Conservation (phyloP, 2,329 filamentous ascomycete species). For the Pseudogymnoascus sp. region DNA sequence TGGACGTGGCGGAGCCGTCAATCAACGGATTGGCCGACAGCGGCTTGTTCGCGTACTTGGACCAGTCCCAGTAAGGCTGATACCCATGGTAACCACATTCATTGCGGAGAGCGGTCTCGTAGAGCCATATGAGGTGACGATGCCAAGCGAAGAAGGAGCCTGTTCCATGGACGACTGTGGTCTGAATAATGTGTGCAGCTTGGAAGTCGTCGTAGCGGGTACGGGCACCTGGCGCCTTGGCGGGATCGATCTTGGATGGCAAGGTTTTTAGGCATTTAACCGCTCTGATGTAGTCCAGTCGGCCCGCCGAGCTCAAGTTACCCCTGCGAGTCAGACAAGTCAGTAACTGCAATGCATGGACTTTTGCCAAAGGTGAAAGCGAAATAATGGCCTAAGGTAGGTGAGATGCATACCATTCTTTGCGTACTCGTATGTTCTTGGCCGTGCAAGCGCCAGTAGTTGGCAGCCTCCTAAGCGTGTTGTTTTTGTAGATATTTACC, state of each 20-base stretch:
- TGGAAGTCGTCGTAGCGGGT: constrained; percentile 36
- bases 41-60: neutral
- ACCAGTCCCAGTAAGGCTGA: neutral
- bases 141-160: constrained; percentile 38
- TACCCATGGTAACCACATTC: constrained; percentile 33
- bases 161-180: constrained; percentile 30
- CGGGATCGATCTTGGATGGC: constrained; percentile 29
- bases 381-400: neutral
- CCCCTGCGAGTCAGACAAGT: neutral
- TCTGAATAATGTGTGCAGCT: constrained; percentile 34
- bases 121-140: constrained; percentile 34
- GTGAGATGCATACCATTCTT: constrained; percentile 16
- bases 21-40: constrained; percentile 24
- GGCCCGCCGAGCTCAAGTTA: neutral
- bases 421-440: constrained; percentile 14
- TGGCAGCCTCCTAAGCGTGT: neutral
- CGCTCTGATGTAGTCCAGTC: constrained; percentile 17
- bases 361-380: neutral
- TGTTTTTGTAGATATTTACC: neutral
- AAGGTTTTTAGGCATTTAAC: constrained; percentile 30
- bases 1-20: constrained; percentile 46
- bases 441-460: constrained; percentile 12
- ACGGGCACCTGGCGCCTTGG: constrained; percentile 17
- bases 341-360: neutral
- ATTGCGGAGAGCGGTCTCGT: constrained; percentile 34